Base-by-base conservation (phyloP, 1,139 yeast genomes). In the Williopsis jadinii region DNA sequence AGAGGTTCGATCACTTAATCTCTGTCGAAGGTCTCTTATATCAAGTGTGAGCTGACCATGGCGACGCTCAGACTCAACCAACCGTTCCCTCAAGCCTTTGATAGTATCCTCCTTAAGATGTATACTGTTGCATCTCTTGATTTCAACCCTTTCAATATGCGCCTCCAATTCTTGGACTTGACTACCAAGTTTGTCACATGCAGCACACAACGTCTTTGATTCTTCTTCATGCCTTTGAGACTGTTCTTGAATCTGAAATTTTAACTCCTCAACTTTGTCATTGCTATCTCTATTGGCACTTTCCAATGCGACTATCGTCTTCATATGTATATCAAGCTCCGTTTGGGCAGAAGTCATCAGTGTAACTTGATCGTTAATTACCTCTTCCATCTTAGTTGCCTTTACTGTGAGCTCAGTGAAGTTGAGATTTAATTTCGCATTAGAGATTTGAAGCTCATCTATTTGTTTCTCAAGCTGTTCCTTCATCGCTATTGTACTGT, bases 231-330 rank as follows among this genome's bases (percentile, higher is more conserved):
- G 24, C 24, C 24, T 19, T 19, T 19, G 24, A 19, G 6, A 19
- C 6, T 19, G 24, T 19, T 19, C 24, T 4, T 19, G 13, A 19
- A 9, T 42, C 47, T 3, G 33, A 11, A 12, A 33, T 41, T 19
- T 38, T 47, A 9, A 43, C 48, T 30, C 47, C 44, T 28, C 48
- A 34, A n/a, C 35, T 41, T 13, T 38, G 15, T 32, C 48, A 13
- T 11, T 24, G 33, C 5, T 30, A 15, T 13, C 30, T 36, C 9
- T 30, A 15, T 13, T 36, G 33, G 13, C 11, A 15, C 13, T 30
- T 26, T 38, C 28, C 6, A 38, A 30, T 12, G 26, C 8, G 24
- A 14, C 12, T 10, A 35, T 39, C 8, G 31, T n/a, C 10, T 13
- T 30, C 3, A 30, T 12, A 15, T 32, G 38, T 24, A 29, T 12